phyloP scores from a whole-genome alignment of 495 filamentous ascomycete genomes.

The Sordaria brevicollis region DNA sequence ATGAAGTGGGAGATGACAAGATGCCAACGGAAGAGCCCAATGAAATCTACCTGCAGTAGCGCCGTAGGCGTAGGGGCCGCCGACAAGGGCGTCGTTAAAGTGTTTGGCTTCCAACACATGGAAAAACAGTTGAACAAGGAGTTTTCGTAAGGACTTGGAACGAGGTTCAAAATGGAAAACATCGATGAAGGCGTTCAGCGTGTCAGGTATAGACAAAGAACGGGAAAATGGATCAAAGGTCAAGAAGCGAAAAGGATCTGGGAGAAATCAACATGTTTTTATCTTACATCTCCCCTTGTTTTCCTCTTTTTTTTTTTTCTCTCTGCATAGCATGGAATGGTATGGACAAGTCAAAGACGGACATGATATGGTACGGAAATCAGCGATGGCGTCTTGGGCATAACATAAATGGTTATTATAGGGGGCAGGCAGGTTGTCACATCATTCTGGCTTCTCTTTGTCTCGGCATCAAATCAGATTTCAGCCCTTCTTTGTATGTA shows the following conservation, averaged over 20 bases:
- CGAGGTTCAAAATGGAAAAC: background rate
- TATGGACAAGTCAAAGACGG: background rate
- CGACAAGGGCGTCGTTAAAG: background rate
- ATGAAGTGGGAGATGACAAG: conserved; percentile 25
- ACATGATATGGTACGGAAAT: background rate
- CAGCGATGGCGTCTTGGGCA: background rate
- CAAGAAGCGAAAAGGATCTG: background rate
- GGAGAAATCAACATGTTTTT: background rate
- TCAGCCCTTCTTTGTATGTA: background rate
- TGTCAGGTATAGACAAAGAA: background rate
- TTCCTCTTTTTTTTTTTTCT: background rate
- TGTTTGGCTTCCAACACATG: background rate
- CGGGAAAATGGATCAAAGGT: no score
- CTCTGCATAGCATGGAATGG: background rate
- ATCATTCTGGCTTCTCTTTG: background rate
- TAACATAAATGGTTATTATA: background rate
- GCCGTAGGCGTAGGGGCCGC: background rate
- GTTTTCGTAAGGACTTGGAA: background rate
- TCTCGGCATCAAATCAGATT: background rate
- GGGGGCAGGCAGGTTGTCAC: background rate
- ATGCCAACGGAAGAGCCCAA: conserved; percentile 25
- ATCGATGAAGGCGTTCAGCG: background rate
- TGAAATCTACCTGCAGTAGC: conserved; percentile 6
- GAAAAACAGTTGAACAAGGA: background rate
- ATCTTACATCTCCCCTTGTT: background rate